Base-by-base conservation (phyloP, 192 early-diverging fungal species). In the Funneliformis mosseae region DNA sequence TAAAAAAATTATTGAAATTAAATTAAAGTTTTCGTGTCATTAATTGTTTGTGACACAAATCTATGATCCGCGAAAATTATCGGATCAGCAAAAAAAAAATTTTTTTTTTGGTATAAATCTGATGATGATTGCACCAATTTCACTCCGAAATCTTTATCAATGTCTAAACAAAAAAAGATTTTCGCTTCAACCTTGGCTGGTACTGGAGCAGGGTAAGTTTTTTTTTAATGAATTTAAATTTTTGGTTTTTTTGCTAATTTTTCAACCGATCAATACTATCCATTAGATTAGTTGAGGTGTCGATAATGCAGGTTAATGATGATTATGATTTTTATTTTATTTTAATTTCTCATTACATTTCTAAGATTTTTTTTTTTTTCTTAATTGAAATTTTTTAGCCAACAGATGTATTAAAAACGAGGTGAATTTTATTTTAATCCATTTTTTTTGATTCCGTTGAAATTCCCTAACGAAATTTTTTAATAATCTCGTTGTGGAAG, bases 321-420 rank as follows among this genome's bases (percentile, higher is more conserved):
- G 33, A 38, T 38, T 14, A 27, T 41, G 18, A 28, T 25, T 23
- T 45, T 59, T 23, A 2, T 14, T 41, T 46, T n/a, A n/a, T n/a
- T 60, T 9, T 39, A 21, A 39, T 42, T 23, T 42, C 14, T n/a
- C 38, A 67, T 33, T 48, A 21, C 6, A 28, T n/a, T 39, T 25
- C 55, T 48, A 55, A 8, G 3, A 62, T 0, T n/a, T 72, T 25
- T 23, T 60, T 27, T 27, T 23, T 46, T 2, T 16, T n/a, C 62
- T 41, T 63, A 8, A 11, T 25, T 38, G 21, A 23, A 45, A 45
- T 10, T 69, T 27, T 45, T n/a, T 80, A 87, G 84, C 85, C 85
- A 2, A 83, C 85, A 11, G 85, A 87, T 46, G 84, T 85, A n/a
- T 78, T 87, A 14, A 87, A 87, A 50, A 87, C 85, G 25, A 45